A percentile compares a stretch with the other conserved stretches of the same genome.
These are phyloP conservation scores for Penicillium bovifimosum DNA, from an alignment of 495 filamentous ascomycete genomes.

Conservation along the genomic window DNA sequence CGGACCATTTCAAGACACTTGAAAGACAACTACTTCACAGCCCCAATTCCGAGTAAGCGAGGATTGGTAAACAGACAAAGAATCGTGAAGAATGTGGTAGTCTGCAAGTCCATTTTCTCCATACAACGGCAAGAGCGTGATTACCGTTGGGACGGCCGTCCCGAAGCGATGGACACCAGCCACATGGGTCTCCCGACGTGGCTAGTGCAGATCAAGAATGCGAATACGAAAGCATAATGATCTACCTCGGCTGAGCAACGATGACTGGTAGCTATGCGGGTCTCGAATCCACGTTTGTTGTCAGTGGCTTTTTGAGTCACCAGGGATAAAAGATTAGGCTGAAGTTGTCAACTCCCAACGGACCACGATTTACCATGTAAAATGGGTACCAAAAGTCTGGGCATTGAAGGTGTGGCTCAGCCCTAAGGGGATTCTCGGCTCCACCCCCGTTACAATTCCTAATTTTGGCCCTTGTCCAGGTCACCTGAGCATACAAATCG, in stretches of 20 bases:
- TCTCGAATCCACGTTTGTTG: neutral
- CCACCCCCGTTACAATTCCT: conserved; percentile 7
- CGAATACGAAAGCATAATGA: neutral
- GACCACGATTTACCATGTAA: neutral
- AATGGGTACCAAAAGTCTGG: neutral
- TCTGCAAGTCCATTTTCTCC: neutral
- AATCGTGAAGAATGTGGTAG: neutral
- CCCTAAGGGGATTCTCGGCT: conserved; percentile 12
- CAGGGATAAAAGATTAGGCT: neutral
- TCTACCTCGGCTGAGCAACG: neutral
- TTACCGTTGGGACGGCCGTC: neutral
- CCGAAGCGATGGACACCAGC: conserved; percentile 1
- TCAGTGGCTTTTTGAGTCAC: neutral
- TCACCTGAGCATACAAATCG: conserved; percentile 5
- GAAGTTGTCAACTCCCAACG: neutral
- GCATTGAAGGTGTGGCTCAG: conserved; percentile 24
- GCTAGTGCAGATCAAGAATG: neutral
- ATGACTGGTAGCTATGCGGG: neutral
- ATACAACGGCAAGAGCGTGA: neutral
- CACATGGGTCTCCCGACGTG: conserved; percentile 3
- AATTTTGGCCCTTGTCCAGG: conserved; percentile 11
- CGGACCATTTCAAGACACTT: neutral
- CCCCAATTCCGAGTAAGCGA: neutral
- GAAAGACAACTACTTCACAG: neutral
- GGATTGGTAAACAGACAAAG: neutral